Evolutionary conservation across 2,329 filamentous ascomycete species (phyloP).

Genomic region (Cladophialophora yegresii): DNA sequence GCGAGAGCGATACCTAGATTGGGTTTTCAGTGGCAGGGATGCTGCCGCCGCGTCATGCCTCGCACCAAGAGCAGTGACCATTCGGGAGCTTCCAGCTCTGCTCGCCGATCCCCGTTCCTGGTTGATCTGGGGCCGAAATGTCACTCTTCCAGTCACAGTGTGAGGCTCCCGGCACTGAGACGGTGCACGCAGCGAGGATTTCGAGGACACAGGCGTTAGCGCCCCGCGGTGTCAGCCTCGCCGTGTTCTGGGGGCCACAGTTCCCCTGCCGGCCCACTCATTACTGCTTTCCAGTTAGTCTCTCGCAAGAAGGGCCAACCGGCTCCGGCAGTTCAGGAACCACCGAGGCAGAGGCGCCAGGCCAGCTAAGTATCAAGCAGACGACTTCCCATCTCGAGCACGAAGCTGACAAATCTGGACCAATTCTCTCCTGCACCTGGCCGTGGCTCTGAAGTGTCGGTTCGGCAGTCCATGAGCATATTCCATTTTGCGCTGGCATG

Average conservation of each 20-base stretch:
- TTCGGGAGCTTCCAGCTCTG: not conserved
- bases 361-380: not conserved
- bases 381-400: not conserved
- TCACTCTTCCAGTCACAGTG: not conserved
- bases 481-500: not conserved
- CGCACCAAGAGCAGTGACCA: not conserved
- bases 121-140: conserved; percentile 3
- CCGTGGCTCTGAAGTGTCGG: not conserved
- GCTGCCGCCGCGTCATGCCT: not conserved
- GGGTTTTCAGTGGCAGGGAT: not conserved
- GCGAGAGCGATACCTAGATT: not conserved
- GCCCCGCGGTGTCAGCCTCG: conserved; percentile 24
- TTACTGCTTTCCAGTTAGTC: not conserved
- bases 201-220: not conserved
- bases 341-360: not conserved
- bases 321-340: not conserved
- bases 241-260: not conserved
- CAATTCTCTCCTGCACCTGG: not conserved
- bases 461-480: not conserved
- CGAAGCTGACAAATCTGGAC: not conserved
- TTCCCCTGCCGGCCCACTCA: not conserved
- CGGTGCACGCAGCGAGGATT: not conserved
- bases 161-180: not conserved
- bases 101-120: not conserved
- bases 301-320: not conserved